These are phyloP conservation scores for Przewalskia tangutica DNA, from an alignment of 257 asterid genomes.

Conservation along the genomic window DNA sequence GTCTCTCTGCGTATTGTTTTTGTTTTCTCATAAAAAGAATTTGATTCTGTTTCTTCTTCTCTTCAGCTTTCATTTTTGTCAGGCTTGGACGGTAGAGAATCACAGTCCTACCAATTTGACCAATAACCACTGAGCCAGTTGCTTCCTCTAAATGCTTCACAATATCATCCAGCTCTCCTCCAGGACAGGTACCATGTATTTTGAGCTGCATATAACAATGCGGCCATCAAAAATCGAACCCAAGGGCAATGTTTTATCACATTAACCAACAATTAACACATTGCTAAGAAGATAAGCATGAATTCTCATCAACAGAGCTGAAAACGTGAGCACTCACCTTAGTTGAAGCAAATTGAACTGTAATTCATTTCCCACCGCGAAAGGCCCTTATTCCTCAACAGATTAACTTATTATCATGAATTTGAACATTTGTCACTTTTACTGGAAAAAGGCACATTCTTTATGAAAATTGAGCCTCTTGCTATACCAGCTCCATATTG, in stretches of 20 bases:
- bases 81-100: constrained; percentile 85
- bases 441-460: not conserved
- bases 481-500: not conserved
- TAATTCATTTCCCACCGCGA: not conserved
- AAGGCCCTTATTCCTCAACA: not conserved
- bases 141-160: constrained; percentile 56
- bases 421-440: not conserved
- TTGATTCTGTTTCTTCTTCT: constrained; percentile 55
- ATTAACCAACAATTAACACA: not conserved
- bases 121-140: constrained; percentile 63
- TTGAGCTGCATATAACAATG: constrained; percentile 42
- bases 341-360: not conserved
- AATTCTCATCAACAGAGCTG: not conserved
- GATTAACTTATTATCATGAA: not conserved
- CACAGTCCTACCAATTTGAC: constrained; percentile 84
- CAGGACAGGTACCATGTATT: constrained; percentile 70
- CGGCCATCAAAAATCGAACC: not conserved
- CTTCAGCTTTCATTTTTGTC: constrained; percentile 68
- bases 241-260: not conserved
- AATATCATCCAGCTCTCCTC: constrained; percentile 61
- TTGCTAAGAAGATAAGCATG: not conserved
- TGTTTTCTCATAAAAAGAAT: constrained; percentile 25
- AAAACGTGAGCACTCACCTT: not conserved
- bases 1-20: not conserved
- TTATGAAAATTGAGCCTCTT: not conserved